Evolutionary conservation across 2,329 filamentous ascomycete species (phyloP), one percentile per base, ranked within the genome.

Genomic region (Claviceps quebecensis): DNA sequence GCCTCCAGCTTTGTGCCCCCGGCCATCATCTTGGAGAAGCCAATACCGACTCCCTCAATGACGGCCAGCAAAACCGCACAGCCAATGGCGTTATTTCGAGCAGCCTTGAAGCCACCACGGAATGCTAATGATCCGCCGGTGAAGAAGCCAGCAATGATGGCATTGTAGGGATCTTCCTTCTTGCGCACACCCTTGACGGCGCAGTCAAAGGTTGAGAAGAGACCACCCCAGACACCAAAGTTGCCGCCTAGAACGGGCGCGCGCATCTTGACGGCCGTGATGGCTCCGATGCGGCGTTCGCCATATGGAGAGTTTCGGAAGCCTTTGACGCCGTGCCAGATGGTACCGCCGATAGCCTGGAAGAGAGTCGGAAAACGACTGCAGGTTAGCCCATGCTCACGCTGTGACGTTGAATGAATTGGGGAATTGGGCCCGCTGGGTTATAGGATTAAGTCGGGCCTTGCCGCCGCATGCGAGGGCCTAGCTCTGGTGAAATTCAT

Each of bases 161-260:
- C 89, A 72, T 97, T 97, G 74, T 89, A 97, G 14, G 93, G 89
- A 67, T 97, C 93, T 69, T 98, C 93, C 83, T 96, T 97, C 77
- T 93, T 87, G 58, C 89, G 76, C 52, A 91, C 74, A 53, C 91
- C 91, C 77, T 97, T 98, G 56, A 96, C 86, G 22, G 90, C 86
- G 74, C 93, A 98, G 72, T 98, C 93, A 64, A 91, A 97, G 55
- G 88, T 94, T 61, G 83, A 88, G 76, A 97, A 97, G 53, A 97
- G 74, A 58, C 93, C 93, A 65, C 93, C 91, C 91, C 93, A 97
- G 52, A 95, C 88, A 62, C 91, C 91, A 62, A 97, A 98, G 76
- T 98, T 98, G 63, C 93, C 93, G 64, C 93, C 93, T 47, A 97
- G 79, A 37, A 97, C 91, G 2, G 93, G 93, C 43, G 93, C 93